A percentile compares a stretch with the other conserved stretches of the same genome.
phyloP scores from a whole-genome alignment of 2,329 filamentous ascomycete genomes.

The Aureobasidium namibiae region DNA sequence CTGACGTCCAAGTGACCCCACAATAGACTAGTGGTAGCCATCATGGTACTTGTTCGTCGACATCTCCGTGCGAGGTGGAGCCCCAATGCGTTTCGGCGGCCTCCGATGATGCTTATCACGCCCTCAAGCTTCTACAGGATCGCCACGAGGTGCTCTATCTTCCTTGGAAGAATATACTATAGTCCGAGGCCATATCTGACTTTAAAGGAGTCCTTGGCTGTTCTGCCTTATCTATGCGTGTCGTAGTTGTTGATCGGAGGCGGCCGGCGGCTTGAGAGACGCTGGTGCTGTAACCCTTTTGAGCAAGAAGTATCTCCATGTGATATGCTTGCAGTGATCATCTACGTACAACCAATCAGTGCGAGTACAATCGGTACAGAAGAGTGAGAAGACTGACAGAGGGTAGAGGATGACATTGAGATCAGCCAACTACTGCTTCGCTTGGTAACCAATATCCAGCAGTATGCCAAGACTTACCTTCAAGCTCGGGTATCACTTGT shows the following conservation, averaged over 20 bases:
- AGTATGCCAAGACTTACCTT: neutral
- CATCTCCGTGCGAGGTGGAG: slow-evolving; percentile 11
- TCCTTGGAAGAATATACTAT: neutral
- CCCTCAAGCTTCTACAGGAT: slow-evolving; percentile 5
- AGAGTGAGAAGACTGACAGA: neutral
- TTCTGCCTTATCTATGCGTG: neutral
- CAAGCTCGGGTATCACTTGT: no score
- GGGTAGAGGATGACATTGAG: neutral
- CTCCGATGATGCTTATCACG: slow-evolving; percentile 11
- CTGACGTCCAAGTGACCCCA: neutral
- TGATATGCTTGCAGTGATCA: no score
- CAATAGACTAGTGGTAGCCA: slow-evolving; percentile 9
- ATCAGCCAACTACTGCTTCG: no score
- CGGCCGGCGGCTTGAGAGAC: neutral
- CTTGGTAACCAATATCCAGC: neutral
- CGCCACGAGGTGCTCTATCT: neutral
- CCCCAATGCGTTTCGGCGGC: slow-evolving; percentile 1
- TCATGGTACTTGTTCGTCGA: neutral
- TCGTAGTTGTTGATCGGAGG: neutral
- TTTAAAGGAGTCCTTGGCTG: neutral
- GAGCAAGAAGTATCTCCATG: neutral
- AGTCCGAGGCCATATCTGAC: neutral
- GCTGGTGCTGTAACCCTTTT: neutral
- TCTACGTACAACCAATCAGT: no score
- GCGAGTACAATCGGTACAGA: neutral